Evolutionary conservation across 164 flowering plant genomes (phyloP).

Genomic region (Sedum album): DNA sequence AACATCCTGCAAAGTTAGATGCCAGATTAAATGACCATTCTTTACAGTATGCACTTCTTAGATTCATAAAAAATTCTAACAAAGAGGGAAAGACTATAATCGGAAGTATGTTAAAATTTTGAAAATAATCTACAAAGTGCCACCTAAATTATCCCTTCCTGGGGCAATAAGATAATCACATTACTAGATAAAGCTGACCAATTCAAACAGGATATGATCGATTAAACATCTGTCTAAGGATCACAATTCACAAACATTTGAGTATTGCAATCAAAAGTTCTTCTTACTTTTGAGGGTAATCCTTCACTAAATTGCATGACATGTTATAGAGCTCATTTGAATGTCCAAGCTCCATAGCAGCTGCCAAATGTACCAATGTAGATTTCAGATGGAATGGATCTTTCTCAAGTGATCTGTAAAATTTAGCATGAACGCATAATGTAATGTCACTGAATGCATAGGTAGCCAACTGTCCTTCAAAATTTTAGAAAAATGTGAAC

Average conservation of each 20-base stretch:
- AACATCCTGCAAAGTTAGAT: too few relatives aligned
- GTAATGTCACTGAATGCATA: neutral
- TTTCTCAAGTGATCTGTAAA: slow-evolving; percentile 79
- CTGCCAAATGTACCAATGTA: slow-evolving; percentile 87
- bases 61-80: neutral
- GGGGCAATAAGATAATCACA: neutral
- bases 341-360: slow-evolving; percentile 95
- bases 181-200: neutral
- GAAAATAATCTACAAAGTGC: neutral
- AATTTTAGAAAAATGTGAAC: neutral
- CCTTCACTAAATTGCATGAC: slow-evolving; percentile 91
- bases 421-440: slow-evolving; percentile 9
- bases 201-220: neutral
- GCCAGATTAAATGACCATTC: neutral
- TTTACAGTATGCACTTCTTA: neutral
- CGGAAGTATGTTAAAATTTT: neutral
- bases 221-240: neutral
- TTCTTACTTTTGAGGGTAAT: slow-evolving; percentile 94
- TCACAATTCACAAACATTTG: neutral
- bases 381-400: slow-evolving; percentile 92
- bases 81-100: neutral
- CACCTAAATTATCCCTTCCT: neutral
- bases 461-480: neutral
- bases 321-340: slow-evolving; percentile 94
- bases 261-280: neutral